These are phyloP conservation scores for Leccinellum luteum DNA, from an alignment of 768 basidiomycete genomes.

Conservation along the genomic window DNA sequence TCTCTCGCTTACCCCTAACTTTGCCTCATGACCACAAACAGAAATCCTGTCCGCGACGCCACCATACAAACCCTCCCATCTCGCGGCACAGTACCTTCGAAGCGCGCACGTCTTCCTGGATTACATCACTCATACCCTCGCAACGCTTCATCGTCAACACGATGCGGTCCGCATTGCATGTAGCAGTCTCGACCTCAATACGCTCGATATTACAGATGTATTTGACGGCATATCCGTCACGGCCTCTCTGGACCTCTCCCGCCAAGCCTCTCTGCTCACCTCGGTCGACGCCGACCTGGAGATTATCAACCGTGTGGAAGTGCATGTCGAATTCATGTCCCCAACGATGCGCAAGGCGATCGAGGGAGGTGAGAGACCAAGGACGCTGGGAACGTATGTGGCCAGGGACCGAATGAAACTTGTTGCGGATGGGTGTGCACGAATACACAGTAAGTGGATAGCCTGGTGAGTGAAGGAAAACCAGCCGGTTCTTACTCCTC, in stretches of 20 bases:
- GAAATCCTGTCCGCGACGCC: slow-evolving; percentile 66
- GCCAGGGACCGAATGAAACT: slow-evolving; percentile 75
- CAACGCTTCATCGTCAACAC: slow-evolving; percentile 61
- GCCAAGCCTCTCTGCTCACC: slow-evolving; percentile 58
- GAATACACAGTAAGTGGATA: slow-evolving; percentile 58
- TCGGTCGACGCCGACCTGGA: slow-evolving; percentile 72
- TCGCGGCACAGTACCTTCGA: slow-evolving; percentile 64
- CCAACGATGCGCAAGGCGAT: slow-evolving; percentile 63
- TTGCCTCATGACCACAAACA: slow-evolving; percentile 21
- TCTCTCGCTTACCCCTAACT: not conserved
- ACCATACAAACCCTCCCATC: slow-evolving; percentile 65
- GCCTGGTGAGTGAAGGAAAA: not conserved
- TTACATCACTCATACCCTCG: slow-evolving; percentile 48
- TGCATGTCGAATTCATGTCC: slow-evolving; percentile 78
- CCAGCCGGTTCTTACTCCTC: not conserved
- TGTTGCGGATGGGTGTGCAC: slow-evolving; percentile 68
- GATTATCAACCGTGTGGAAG: slow-evolving; percentile 59
- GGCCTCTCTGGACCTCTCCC: slow-evolving; percentile 61
- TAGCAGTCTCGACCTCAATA: slow-evolving; percentile 65
- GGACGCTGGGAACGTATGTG: slow-evolving; percentile 80
- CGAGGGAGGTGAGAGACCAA: slow-evolving; percentile 62
- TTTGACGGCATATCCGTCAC: slow-evolving; percentile 60
- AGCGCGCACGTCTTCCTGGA: slow-evolving; percentile 66
- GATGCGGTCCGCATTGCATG: slow-evolving; percentile 74
- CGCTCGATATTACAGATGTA: slow-evolving; percentile 66